phyloP scores from a whole-genome alignment of 164 flowering plant species.

The Berberis thunbergii region DNA sequence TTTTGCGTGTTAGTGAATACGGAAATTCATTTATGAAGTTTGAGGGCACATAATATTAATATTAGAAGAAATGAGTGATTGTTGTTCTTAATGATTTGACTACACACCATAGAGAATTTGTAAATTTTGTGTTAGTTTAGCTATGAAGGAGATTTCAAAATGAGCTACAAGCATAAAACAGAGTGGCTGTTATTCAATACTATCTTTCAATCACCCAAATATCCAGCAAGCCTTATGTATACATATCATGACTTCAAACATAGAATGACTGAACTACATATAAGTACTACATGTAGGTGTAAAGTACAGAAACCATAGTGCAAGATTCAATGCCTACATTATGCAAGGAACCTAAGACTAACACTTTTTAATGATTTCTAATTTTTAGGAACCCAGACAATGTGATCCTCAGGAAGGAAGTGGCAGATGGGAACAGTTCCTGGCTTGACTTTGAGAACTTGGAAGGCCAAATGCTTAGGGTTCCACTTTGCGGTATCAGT shows the following conservation, averaged over 20 bases:
- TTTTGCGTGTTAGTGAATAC: too few species aligned
- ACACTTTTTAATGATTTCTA: neutral
- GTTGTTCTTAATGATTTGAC: too few species aligned
- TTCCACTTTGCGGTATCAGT: slow-evolving; percentile 28
- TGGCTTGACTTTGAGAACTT: slow-evolving; percentile 28
- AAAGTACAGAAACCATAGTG: too few species aligned
- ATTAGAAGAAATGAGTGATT: too few species aligned
- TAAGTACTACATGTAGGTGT: too few species aligned
- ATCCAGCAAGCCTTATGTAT: neutral
- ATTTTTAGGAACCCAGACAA: slow-evolving; percentile 4
- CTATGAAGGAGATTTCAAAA: neutral
- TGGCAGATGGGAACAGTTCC: slow-evolving; percentile 35
- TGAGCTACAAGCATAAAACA: neutral
- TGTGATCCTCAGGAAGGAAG: slow-evolving; percentile 24
- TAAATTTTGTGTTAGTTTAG: neutral
- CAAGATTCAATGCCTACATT: too few species aligned
- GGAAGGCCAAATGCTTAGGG: slow-evolving; percentile 29
- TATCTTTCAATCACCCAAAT: neutral
- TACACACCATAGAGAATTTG: neutral
- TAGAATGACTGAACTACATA: too few species aligned
- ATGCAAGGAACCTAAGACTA: too few species aligned
- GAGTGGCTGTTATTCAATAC: neutral
- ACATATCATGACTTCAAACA: neutral
- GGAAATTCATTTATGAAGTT: too few species aligned
- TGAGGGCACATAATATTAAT: too few species aligned